phyloP scores from a whole-genome alignment of 2,329 filamentous ascomycete species.

The Aspergillus sp. region DNA sequence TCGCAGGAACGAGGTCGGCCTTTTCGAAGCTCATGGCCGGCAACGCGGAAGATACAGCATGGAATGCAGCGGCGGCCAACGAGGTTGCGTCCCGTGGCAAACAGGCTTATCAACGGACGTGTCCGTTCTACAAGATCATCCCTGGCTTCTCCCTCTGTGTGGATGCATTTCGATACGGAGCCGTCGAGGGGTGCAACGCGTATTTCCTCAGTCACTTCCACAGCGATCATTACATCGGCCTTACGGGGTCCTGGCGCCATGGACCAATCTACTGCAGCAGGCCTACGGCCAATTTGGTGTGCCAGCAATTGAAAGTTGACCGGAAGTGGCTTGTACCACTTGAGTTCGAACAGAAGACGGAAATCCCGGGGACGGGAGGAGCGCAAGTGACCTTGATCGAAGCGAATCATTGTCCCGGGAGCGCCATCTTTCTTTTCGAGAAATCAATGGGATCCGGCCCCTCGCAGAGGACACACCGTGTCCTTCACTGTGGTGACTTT shows the following conservation, averaged over 20 bases:
- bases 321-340: constrained; percentile 81
- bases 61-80: constrained; percentile 80
- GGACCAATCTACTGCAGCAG: constrained; percentile 96
- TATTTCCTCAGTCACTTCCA: constrained; percentile 99
- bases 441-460: constrained; percentile 67
- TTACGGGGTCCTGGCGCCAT: constrained; percentile 85
- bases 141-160: constrained; percentile 91
- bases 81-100: constrained; percentile 79
- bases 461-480: constrained; percentile 67
- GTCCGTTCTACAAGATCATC: constrained; percentile 98
- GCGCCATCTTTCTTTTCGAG: constrained; percentile 89
- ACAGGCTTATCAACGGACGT: constrained; percentile 83
- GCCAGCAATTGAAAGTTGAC: constrained; percentile 81
- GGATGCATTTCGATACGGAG: constrained; percentile 93
- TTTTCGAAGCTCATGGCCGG: constrained; percentile 93
- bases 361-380: constrained; percentile 79
- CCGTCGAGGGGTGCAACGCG: constrained; percentile 85
- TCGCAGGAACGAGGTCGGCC: constrained; percentile 61
- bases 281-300: constrained; percentile 86
- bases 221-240: constrained; percentile 92
- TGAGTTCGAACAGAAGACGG: constrained; percentile 77
- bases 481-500: constrained; percentile 95
- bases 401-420: constrained; percentile 95
- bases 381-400: constrained; percentile 91
- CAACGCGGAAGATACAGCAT: constrained; percentile 86